Conservation (phyloP, 2,329 filamentous ascomycete genomes). For the Alternaria alternata region DNA sequence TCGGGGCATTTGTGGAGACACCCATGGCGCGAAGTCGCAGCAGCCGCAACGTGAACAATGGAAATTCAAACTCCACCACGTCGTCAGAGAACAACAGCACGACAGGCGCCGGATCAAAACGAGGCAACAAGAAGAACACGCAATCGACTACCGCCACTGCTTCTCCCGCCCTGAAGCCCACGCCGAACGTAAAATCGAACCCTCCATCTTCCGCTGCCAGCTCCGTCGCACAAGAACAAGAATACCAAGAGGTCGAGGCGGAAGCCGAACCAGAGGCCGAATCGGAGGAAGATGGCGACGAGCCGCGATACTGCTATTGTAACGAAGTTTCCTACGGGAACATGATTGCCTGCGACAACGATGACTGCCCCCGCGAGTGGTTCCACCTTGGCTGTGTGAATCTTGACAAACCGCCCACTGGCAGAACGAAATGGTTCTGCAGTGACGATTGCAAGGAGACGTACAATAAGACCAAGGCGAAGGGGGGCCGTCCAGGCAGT, state of each 20-base stretch:
- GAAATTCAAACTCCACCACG: slow-evolving; percentile 45
- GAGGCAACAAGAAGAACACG: slow-evolving; percentile 47
- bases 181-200: slow-evolving; percentile 36
- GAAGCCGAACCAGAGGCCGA: slow-evolving; percentile 44
- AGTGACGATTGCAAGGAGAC: slow-evolving; percentile 50
- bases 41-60: slow-evolving; percentile 51
- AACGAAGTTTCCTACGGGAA: slow-evolving; percentile 71
- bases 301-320: slow-evolving; percentile 71
- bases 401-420: slow-evolving; percentile 65
- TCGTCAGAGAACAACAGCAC: slow-evolving; percentile 53
- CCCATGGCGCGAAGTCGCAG: slow-evolving; percentile 55
- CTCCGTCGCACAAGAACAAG: slow-evolving; percentile 43
- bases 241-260: slow-evolving; percentile 40
- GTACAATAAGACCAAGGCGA: slow-evolving; percentile 39
- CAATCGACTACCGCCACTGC: slow-evolving; percentile 31
- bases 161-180: slow-evolving; percentile 40
- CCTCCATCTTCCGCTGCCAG: slow-evolving; percentile 45
- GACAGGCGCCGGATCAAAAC: slow-evolving; percentile 46
- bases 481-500: slow-evolving; percentile 49
- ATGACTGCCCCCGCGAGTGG: slow-evolving; percentile 70
- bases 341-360: slow-evolving; percentile 74
- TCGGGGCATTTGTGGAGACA: slow-evolving; percentile 53
- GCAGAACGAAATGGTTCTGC: slow-evolving; percentile 52
- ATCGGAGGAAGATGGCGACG: slow-evolving; percentile 53
- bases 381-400: slow-evolving; percentile 72